Conservation (phyloP, 371 early-diverging fungal species). For the Mortierella sp. region DNA sequence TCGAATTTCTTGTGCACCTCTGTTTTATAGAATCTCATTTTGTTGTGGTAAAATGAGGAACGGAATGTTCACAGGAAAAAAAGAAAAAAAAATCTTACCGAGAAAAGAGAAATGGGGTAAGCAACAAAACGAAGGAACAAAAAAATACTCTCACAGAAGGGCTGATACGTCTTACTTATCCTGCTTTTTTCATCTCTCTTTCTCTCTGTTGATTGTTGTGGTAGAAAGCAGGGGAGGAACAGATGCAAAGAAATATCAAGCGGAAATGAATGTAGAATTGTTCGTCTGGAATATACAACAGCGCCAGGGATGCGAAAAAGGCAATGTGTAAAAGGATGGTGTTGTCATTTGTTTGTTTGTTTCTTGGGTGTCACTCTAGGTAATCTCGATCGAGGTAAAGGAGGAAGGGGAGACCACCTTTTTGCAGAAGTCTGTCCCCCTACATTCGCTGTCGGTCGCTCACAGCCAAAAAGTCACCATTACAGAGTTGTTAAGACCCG, state of each 20-base stretch:
- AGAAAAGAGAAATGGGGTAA: not conserved
- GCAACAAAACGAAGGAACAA: not conserved
- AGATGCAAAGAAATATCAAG: no score
- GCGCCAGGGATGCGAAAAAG: not conserved
- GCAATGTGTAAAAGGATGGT: not conserved
- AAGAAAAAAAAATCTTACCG: not conserved
- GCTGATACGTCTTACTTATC: not conserved
- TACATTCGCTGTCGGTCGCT: no score
- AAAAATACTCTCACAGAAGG: not conserved
- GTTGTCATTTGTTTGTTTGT: constrained; percentile 1
- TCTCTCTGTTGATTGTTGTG: not conserved
- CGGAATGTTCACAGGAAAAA: no score
- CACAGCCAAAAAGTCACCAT: no score
- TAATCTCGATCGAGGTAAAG: not conserved
- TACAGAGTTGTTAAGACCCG: not conserved
- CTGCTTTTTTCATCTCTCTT: not conserved
- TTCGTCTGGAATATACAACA: not conserved
- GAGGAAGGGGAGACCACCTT: no score
- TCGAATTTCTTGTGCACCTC: no score
- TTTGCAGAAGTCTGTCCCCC: no score
- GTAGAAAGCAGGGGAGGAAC: not conserved
- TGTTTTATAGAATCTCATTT: no score
- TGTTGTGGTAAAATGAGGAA: no score
- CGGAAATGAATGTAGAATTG: not conserved
- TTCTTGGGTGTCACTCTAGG: not conserved